Percentiles rank a stretch among this genome's conserved stretches.
Evolutionary conservation across 1,139 yeast species (phyloP).

Genomic region (Magnusiomyces paraingens): DNA sequence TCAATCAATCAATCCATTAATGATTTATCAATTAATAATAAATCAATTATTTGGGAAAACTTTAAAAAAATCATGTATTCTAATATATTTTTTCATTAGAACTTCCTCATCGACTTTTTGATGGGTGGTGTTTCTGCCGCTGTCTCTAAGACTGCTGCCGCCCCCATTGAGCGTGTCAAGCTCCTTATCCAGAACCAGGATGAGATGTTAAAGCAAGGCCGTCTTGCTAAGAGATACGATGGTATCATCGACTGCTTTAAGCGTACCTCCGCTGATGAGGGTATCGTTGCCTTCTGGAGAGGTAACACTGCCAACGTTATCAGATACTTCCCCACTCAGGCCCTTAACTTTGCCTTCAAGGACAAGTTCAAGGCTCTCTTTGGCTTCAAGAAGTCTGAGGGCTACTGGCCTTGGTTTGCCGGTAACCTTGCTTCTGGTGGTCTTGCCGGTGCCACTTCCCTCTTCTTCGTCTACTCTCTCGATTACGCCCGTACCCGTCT

Average conservation of each 20-base stretch:
- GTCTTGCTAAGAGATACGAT: conserved; percentile 56
- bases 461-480: conserved; percentile 69
- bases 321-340: conserved; percentile 84
- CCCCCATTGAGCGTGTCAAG: conserved; percentile 81
- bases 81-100: conserved; percentile 9
- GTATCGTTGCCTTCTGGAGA: conserved; percentile 70
- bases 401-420: conserved; percentile 64
- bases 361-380: conserved; percentile 74
- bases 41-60: background rate
- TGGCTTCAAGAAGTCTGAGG: conserved; percentile 64
- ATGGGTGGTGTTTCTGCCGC: conserved; percentile 88
- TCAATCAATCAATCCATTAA: too few relatives aligned
- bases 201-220: conserved; percentile 79
- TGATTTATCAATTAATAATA: too few relatives aligned
- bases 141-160: conserved; percentile 78
- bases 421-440: conserved; percentile 85
- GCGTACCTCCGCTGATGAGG: conserved; percentile 69
- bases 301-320: conserved; percentile 82
- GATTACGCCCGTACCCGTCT: conserved; percentile 82
- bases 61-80: background rate
- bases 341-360: conserved; percentile 79
- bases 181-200: conserved; percentile 78
- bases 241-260: conserved; percentile 69
- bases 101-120: conserved; percentile 52
- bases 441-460: conserved; percentile 74